Evolutionary conservation across 2,329 filamentous ascomycete genomes (phyloP), one percentile per base, ranked within the genome.

Genomic region (Ilyonectria destructans): DNA sequence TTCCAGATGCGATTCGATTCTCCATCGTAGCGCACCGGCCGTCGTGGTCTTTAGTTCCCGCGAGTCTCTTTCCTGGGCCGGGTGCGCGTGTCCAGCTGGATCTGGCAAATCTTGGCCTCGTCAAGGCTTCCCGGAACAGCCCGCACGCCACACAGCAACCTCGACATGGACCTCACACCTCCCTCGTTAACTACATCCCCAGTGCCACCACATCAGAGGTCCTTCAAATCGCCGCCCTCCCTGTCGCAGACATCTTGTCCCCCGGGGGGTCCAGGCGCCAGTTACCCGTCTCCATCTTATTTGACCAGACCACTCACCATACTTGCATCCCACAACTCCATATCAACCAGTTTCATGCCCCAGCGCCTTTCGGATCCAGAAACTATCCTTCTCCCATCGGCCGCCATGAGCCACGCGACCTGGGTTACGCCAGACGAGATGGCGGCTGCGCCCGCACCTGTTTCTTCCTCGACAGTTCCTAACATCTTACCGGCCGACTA

Each of bases 401-500:
- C 83, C 65, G 74, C 79, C 68, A 82, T 85, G 77, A 80, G 80
- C 63, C 82, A 84, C 51, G 73, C 81, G 54, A 80, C 82, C 54
- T 88, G 86, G 86, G 78, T 75, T 69, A 81, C 80, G 40, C 72
- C 82, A 26, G 72, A 79, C 37, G 72, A 82, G 48, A 78, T 86
- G 66, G 82, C 85, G 29, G 76, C 82, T 29, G 74, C 72, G 13
- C 69, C 75, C 10, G 68, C 72, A 23, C 59, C 72, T 33, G 63
- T 79, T 21, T 82, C 82, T 2, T 81, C 82, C 4, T 77, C 84
- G 52, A 78, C 80, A 62, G 81, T 84, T 68, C 81, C 85, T 60
- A 85, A 82, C 71, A 81, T 86, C 33, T 77, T 88, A 63, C 81
- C 85, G 37, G 77, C 83, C 40, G 86, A 87, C 52, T 89, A 88